These are phyloP conservation scores for Pseudogymnoascus sp. DNA, from an alignment of 2,329 filamentous ascomycete genomes.

Conservation along the genomic window DNA sequence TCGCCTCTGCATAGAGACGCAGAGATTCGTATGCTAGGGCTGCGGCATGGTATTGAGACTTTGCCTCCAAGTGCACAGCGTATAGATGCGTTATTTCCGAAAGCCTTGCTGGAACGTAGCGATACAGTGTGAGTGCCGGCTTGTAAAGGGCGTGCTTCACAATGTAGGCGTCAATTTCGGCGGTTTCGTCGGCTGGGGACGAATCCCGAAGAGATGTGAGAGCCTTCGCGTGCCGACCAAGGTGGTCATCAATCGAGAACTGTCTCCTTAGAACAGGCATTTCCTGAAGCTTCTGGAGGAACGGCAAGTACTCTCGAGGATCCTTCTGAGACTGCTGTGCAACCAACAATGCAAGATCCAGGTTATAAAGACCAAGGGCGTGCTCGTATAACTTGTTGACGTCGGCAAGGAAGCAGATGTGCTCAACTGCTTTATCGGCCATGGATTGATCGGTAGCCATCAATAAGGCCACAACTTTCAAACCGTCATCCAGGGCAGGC, in stretches of 20 bases:
- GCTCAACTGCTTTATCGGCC: constrained; percentile 84
- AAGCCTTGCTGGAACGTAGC: constrained; percentile 66
- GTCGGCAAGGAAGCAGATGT: constrained; percentile 95
- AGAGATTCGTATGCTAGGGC: constrained; percentile 89
- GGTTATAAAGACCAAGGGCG: constrained; percentile 81
- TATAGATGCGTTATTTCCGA: constrained; percentile 68
- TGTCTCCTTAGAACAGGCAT: constrained; percentile 63
- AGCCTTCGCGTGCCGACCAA: constrained; percentile 70
- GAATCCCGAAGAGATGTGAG: constrained; percentile 67
- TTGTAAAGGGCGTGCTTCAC: constrained; percentile 74
- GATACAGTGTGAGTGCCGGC: constrained; percentile 70
- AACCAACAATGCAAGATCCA: constrained; percentile 81
- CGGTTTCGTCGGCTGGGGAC: constrained; percentile 49
- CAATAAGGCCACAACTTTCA: constrained; percentile 70
- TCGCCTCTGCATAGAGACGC: constrained; percentile 64
- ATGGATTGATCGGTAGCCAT: constrained; percentile 59
- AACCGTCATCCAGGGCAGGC: constrained; percentile 78
- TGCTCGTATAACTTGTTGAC: constrained; percentile 87
- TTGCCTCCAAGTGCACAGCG: constrained; percentile 66
- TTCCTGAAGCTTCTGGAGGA: constrained; percentile 78
- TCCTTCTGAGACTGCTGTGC: constrained; percentile 96
- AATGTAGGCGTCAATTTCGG: constrained; percentile 71
- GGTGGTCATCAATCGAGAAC: constrained; percentile 83
- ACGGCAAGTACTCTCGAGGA: constrained; percentile 89
- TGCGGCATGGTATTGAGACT: constrained; percentile 75